These are phyloP conservation scores for Inga oerstediana DNA, from an alignment of 306 rosid genomes.

Conservation along the genomic window DNA sequence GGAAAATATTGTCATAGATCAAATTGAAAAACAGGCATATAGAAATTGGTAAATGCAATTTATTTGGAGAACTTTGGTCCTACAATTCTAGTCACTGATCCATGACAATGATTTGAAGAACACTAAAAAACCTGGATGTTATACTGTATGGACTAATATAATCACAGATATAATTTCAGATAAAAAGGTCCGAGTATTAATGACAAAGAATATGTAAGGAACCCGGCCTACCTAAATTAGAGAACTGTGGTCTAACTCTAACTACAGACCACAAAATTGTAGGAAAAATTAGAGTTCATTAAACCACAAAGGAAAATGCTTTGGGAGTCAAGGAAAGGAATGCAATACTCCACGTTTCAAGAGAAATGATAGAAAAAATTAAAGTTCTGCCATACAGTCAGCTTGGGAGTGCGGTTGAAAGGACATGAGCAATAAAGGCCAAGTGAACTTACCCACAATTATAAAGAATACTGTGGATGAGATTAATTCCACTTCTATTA, in stretches of 20 bases:
- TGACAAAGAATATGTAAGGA: neutral
- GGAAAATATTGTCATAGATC: neutral
- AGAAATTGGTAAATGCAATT: neutral
- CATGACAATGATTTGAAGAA: neutral
- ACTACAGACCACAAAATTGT: neutral
- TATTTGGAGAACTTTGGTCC: neutral
- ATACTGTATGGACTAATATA: neutral
- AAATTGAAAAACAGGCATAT: neutral
- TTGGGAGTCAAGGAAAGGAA: neutral
- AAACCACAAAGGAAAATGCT: neutral
- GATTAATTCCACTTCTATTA: slow-evolving; percentile 58
- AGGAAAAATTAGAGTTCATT: neutral
- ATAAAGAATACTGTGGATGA: slow-evolving; percentile 63
- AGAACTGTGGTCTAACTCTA: neutral
- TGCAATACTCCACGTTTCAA: neutral
- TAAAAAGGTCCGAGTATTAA: neutral
- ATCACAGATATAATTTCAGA: neutral
- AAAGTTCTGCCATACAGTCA: neutral
- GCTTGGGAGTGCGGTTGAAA: slow-evolving; percentile 3
- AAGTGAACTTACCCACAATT: slow-evolving; percentile 65
- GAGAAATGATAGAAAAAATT: neutral
- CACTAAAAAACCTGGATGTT: neutral
- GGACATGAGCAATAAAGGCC: neutral
- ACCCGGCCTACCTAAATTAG: neutral
- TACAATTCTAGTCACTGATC: neutral